Base-by-base conservation (phyloP, 139 green algal species). In the Chlamydomonas asymmetrica region DNA sequence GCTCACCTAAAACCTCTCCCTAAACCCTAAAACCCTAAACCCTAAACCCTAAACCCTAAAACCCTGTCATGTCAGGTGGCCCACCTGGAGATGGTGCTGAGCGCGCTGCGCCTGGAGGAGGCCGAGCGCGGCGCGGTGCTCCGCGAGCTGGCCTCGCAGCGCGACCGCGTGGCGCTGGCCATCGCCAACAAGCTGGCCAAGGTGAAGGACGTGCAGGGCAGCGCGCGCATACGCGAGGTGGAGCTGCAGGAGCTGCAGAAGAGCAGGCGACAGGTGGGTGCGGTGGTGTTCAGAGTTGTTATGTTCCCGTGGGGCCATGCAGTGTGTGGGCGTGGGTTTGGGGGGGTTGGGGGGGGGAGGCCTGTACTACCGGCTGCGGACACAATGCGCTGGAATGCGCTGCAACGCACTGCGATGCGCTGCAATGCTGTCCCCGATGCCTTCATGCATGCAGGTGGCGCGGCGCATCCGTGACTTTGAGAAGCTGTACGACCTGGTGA, bases 401-500 rank as follows among this genome's bases (percentile, higher is more conserved):
- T n/a, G n/a, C n/a, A n/a, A n/a, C n/a, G n/a, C n/a, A n/a, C n/a
- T n/a, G n/a, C n/a, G n/a, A n/a, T n/a, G n/a, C n/a, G n/a, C n/a
- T n/a, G n/a, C n/a, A n/a, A n/a, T n/a, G n/a, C n/a, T n/a, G n/a
- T n/a, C n/a, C n/a, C n/a, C n/a, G n/a, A n/a, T n/a, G n/a, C n/a
- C n/a, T n/a, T n/a, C 50, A 60, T 60, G 50, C 50, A 60, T 60
- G 20, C 78, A 86, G 45, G 73, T 81, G 16, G 59, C 59, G 0
- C 74, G 82, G 0, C 83, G 84, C 5, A 83, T 90, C 41, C 70
- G 79, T 5, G 91, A 94, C 73, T 93, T 91, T 78, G 73, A 91
- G 69, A 89, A 92, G 77, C 88, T 95, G 52, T 94, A 93, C 78
- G 82, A 94, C 67, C 76, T 94, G 71, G 91, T 96, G 27, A 92